Evolutionary conservation across 306 rosid species (phyloP), one percentile per base, ranked within the genome.

Genomic region (Abrus pulchellus): DNA sequence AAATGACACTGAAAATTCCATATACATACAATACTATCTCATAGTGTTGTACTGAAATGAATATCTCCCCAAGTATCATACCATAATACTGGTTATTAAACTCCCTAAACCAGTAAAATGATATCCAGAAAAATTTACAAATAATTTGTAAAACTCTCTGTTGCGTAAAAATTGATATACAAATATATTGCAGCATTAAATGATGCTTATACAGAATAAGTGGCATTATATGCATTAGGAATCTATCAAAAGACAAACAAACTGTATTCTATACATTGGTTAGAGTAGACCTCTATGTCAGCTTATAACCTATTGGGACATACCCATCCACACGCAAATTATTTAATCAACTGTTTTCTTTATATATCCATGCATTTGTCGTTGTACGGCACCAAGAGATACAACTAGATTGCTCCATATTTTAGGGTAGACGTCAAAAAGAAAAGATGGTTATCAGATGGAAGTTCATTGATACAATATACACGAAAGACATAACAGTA

Each of bases 401-500:
- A 12, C 55, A 65, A 27, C 55, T 45, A 45, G 72, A 10, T 45
- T 45, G 60, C 34, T 47, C 74, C 62, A 5, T 43, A 68, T 36
- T 29, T 55, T 43, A n/a, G 3, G 76, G 55, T 52, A 78, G 27
- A 61, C n/a, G 54, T 68, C 9, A 68, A 61, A 67, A 45, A 13
- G 7, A 67, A 78, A 27, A 49, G 10, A 34, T 8, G 40, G 30
- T 62, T 34, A 54, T 78, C 54, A 40, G 56, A 59, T 71, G 8
- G 40, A 72, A 76, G 50, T 76, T 72, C 64, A 14, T 59, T 30
- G 70, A 48, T 62, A 70, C 34, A 61, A 53, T 60, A 79, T 69
- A 75, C 68, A 82, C 68, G 43, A 53, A 54, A 72, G 81, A 30
- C n/a, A 34, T 75, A 63, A 64, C 68, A 47, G 44, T 32, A 68